Conservation (phyloP, 1,284 basidiomycete genomes). For the Somion occarium region DNA sequence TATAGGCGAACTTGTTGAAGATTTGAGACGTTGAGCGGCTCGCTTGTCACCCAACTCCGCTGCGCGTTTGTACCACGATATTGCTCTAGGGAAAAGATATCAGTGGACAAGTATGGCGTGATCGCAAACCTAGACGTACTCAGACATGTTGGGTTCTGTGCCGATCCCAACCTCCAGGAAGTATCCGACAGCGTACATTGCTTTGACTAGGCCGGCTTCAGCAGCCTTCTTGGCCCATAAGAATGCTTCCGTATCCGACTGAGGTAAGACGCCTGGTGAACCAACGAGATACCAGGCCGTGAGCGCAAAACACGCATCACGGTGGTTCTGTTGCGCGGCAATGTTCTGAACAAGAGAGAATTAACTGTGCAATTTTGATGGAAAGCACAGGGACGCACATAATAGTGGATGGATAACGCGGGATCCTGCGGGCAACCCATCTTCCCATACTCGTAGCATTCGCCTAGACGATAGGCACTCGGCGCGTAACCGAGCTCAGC, state of each 20-base stretch:
- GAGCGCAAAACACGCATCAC: constrained; percentile 95
- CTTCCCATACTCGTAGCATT: constrained; percentile 99
- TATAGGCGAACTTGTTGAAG: constrained; percentile 49
- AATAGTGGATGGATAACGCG: constrained; percentile 97
- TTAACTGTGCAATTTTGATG: neutral
- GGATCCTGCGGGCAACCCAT: constrained; percentile 98
- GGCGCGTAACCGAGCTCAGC: constrained; percentile 96
- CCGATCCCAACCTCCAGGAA: constrained; percentile 94
- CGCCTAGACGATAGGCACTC: constrained; percentile 92
- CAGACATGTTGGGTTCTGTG: constrained; percentile 59
- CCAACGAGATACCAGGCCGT: constrained; percentile 99
- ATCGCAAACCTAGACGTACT: constrained; percentile 35
- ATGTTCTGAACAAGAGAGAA: constrained; percentile 65
- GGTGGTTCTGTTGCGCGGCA: constrained; percentile 94
- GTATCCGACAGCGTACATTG: constrained; percentile 97
- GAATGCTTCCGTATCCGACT: constrained; percentile 97
- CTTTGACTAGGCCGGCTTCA: constrained; percentile 85
- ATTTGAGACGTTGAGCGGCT: constrained; percentile 81
- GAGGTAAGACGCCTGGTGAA: constrained; percentile 94
- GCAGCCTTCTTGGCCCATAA: constrained; percentile 92
- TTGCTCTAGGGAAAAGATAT: constrained; percentile 43
- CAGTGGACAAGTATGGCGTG: constrained; percentile 4
- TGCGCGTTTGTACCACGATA: constrained; percentile 84
- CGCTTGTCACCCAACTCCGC: constrained; percentile 95
- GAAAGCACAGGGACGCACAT: constrained; percentile 52